Base-by-base conservation (phyloP, 2,329 filamentous ascomycete genomes). In the Hawksworthiomyces lignivorus region DNA sequence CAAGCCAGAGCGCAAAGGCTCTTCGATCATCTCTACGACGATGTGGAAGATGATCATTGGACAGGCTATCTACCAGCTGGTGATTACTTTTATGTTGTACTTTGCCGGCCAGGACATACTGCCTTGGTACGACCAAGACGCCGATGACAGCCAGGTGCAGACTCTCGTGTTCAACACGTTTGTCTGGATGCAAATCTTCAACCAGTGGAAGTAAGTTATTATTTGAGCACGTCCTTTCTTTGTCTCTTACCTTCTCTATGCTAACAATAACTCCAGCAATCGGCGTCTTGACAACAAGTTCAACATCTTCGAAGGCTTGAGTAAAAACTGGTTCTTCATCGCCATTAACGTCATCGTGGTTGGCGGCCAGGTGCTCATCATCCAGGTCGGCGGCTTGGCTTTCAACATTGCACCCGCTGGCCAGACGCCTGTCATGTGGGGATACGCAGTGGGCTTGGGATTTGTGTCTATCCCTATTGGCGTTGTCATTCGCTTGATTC, bases 31-130 rank as follows among this genome's bases (percentile, higher is more conserved):
- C 53, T 94, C 88, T 1, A 69, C 83, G 26, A 89, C 84, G 15
- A 97, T 97, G 90, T 94, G 90, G 90, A 97, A 97, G 72, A 97
- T 97, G 90, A 96, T 97, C 48, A 74, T 95, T 33, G 90, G 89
- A 3, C 88, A 97, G 61, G 80, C 88, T 2, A 72, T 95, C 44
- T 97, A 92, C 62, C 89, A 97, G 61, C 77, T 97, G 5, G 77
- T 81, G 18, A 75, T 80, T 36, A 79, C 88, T 0, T 83, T 96
- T 51, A 70, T 90, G 48, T 73, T 96, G 19, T 89, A 89, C 65
- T 97, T 61, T 50, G 51, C 55, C 36, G 50, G 53, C 11, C 50
- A 46, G 28, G 38, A 48, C n/a, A 48, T 62, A 9, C 55, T 56
- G 30, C 65, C 66, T 22, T 52, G 57, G 0, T 59, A 63, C 4